Evolutionary conservation across 1,139 yeast genomes (phyloP).

Genomic region (Protomyces arabidopsidicola): DNA sequence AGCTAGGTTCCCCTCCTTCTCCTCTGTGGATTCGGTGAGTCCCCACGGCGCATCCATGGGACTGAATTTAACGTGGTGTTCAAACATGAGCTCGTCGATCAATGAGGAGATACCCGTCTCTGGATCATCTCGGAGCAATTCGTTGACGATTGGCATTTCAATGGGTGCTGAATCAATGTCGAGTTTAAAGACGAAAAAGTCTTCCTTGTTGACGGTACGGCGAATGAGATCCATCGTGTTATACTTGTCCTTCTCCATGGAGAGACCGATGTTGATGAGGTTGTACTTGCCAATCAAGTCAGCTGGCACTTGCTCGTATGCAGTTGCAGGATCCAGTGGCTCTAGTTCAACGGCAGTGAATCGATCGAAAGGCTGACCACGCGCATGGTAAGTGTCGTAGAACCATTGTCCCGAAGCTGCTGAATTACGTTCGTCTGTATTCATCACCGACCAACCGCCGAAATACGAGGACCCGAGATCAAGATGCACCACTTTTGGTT

Average conservation of each 20-base stretch:
- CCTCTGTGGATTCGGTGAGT: not conserved
- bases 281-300: slow-evolving; percentile 16
- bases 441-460: slow-evolving; percentile 2
- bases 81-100: slow-evolving; percentile 23
- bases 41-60: not conserved
- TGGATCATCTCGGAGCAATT: slow-evolving; percentile 6
- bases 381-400: slow-evolving; percentile 17
- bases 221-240: slow-evolving; percentile 18
- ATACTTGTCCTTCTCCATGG: slow-evolving; percentile 11
- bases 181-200: slow-evolving; percentile 22
- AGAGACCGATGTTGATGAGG: slow-evolving; percentile 17
- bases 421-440: not conserved
- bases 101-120: not conserved
- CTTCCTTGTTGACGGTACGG: slow-evolving; percentile 8
- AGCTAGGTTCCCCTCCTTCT: slow-evolving; percentile 1
- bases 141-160: slow-evolving; percentile 20
- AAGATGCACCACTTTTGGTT: slow-evolving; percentile 4
- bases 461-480: slow-evolving; percentile 27
- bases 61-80: not conserved
- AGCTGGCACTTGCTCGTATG: slow-evolving; percentile 9
- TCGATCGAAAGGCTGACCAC: slow-evolving; percentile 16
- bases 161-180: slow-evolving; percentile 26
- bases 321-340: not conserved
- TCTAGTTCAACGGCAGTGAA: slow-evolving; percentile 22
- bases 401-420: slow-evolving; percentile 25